Evolutionary conservation across 1,284 basidiomycete genomes (phyloP).

Genomic region (Leccinum colubrinum): DNA sequence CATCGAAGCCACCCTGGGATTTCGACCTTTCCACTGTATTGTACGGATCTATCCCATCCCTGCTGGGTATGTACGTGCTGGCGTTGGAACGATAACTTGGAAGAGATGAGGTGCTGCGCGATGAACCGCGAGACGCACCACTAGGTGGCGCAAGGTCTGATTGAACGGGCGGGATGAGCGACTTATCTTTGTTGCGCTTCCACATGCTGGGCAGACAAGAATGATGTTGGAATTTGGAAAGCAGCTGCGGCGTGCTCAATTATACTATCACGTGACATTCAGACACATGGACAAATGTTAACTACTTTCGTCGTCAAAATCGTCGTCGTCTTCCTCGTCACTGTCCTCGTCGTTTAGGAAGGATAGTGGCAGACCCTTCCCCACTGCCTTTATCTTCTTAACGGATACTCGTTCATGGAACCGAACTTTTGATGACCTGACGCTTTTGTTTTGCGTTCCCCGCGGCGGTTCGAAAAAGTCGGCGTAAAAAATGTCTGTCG

Average conservation of each 20-base stretch:
- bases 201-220: slow-evolving; percentile 44
- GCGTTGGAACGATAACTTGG: slow-evolving; percentile 53
- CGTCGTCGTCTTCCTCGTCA: slow-evolving; percentile 32
- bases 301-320: slow-evolving; percentile 12
- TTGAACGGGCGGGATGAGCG: slow-evolving; percentile 67
- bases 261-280: slow-evolving; percentile 18
- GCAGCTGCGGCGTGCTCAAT: not conserved
- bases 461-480: slow-evolving; percentile 72
- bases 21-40: slow-evolving; percentile 29
- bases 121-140: slow-evolving; percentile 33
- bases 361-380: slow-evolving; percentile 54
- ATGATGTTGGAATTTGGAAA: slow-evolving; percentile 2
- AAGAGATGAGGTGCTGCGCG: slow-evolving; percentile 38
- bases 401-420: slow-evolving; percentile 83
- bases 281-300: not conserved
- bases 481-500: slow-evolving; percentile 58
- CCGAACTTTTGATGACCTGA: slow-evolving; percentile 50
- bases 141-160: slow-evolving; percentile 32
- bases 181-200: slow-evolving; percentile 38
- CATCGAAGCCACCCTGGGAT: slow-evolving; percentile 20
- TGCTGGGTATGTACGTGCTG: slow-evolving; percentile 61
- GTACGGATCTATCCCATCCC: slow-evolving; percentile 57
- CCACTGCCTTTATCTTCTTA: slow-evolving; percentile 70
- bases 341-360: slow-evolving; percentile 40
- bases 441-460: slow-evolving; percentile 20